phyloP scores from a whole-genome alignment of 306 rosid species.

The Aeschynomene evenia region DNA sequence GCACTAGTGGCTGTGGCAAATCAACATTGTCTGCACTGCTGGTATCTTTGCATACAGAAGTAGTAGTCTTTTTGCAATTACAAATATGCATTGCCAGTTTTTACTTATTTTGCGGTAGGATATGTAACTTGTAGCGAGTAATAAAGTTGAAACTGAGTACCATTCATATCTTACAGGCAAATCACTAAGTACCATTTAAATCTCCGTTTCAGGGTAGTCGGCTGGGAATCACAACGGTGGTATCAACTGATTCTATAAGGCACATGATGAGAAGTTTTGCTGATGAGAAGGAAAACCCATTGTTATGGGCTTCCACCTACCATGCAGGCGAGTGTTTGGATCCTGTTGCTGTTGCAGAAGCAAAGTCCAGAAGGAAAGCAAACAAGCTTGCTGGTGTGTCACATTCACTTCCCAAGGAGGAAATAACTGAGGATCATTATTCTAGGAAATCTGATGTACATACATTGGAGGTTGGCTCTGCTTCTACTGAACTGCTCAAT shows the following conservation, averaged over 20 bases:
- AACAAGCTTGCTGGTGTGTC: conserved; percentile 55
- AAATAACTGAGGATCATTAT: conserved; percentile 29
- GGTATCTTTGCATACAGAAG: conserved; percentile 47
- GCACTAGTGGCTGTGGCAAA: conserved; percentile 95
- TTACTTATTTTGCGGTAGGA: conserved; percentile 12
- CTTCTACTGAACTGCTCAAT: conserved; percentile 50
- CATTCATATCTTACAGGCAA: not conserved
- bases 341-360: conserved; percentile 78
- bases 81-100: conserved; percentile 24
- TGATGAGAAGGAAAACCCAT: conserved; percentile 73
- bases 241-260: conserved; percentile 82
- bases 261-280: conserved; percentile 95
- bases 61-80: conserved; percentile 14
- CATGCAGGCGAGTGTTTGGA: conserved; percentile 89
- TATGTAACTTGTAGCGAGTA: conserved; percentile 8
- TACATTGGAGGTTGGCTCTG: conserved; percentile 24
- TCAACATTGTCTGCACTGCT: conserved; percentile 87
- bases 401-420: conserved; percentile 45
- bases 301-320: conserved; percentile 85
- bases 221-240: conserved; percentile 79
- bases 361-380: conserved; percentile 72
- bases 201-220: conserved; percentile 63
- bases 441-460: conserved; percentile 40
- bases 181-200: conserved; percentile 5
- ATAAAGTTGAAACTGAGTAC: not conserved